A percentile compares a stretch with the other conserved stretches of the same genome.
Conservation (phyloP, 169 alveolate genomes). For the Besnoitia besnoiti region DNA sequence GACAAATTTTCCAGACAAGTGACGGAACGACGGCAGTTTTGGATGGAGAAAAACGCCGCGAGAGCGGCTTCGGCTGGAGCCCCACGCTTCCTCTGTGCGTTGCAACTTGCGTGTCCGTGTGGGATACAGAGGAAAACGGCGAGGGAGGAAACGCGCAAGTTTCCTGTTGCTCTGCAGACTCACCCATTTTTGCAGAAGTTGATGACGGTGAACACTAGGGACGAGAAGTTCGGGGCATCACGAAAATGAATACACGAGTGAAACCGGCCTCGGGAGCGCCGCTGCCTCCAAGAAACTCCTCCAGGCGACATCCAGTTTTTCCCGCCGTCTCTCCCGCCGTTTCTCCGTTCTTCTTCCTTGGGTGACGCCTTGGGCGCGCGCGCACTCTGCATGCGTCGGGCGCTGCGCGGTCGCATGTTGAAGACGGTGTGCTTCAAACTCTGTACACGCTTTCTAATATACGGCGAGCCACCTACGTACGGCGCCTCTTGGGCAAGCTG, state of each 20-base stretch:
- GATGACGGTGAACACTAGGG: not conserved
- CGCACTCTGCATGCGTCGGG: too few relatives aligned
- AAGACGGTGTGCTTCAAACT: too few relatives aligned
- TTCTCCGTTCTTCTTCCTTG: too few relatives aligned
- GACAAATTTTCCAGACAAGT: too few relatives aligned
- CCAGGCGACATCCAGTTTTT: not conserved
- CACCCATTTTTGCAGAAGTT: slow-evolving; percentile 2
- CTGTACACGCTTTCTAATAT: too few relatives aligned
- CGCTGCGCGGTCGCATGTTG: too few relatives aligned
- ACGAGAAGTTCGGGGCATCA: not conserved
- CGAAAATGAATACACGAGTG: not conserved
- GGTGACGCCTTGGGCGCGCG: too few relatives aligned
- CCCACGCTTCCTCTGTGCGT: not conserved
- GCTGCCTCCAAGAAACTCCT: not conserved
- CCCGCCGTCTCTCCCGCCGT: not conserved
- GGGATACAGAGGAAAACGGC: not conserved
- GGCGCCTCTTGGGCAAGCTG: too few relatives aligned
- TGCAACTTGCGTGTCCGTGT: not conserved
- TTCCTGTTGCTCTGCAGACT: too few relatives aligned
- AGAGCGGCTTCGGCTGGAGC: not conserved
- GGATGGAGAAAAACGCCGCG: not conserved
- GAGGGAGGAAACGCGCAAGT: not conserved
- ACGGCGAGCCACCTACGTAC: too few relatives aligned
- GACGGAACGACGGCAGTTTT: too few relatives aligned
- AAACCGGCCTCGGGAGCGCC: not conserved